Conservation (phyloP, 78 protist species). For the Dictyostelium firmibasis region DNA sequence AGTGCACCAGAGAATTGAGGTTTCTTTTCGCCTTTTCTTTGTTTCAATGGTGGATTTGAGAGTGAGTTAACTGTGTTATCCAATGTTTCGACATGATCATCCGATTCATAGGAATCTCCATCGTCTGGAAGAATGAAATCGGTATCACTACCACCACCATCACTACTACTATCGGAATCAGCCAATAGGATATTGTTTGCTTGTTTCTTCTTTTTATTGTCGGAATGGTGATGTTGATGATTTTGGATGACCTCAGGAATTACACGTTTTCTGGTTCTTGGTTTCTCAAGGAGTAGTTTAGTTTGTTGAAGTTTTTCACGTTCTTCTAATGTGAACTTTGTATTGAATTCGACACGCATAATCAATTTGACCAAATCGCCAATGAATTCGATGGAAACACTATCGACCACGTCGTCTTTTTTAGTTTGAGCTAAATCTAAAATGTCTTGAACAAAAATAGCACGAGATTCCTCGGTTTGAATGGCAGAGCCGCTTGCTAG, state of each 20-base stretch:
- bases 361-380: constrained; percentile 55
- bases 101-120: constrained; percentile 6
- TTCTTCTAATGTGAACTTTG: constrained; percentile 34
- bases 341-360: constrained; percentile 60
- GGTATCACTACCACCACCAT: constrained; percentile 24
- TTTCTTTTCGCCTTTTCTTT: background rate
- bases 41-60: background rate
- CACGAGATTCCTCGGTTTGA: constrained; percentile 30
- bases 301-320: constrained; percentile 45
- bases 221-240: background rate
- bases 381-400: constrained; percentile 45
- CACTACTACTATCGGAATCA: constrained; percentile 25
- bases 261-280: constrained; percentile 70
- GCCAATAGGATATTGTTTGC: background rate
- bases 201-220: constrained; percentile 8
- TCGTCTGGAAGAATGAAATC: constrained; percentile 33
- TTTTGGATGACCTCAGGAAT: constrained; percentile 46
- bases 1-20: background rate
- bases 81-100: constrained; percentile 13
- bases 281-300: constrained; percentile 40
- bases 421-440: constrained; percentile 34
- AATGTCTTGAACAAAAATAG: constrained; percentile 47
- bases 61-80: background rate
- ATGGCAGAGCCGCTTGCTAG: background rate
- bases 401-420: constrained; percentile 31